phyloP scores from a whole-genome alignment of 176 grass and related monocot genomes.

The Ampelocalamus luodianensis region DNA sequence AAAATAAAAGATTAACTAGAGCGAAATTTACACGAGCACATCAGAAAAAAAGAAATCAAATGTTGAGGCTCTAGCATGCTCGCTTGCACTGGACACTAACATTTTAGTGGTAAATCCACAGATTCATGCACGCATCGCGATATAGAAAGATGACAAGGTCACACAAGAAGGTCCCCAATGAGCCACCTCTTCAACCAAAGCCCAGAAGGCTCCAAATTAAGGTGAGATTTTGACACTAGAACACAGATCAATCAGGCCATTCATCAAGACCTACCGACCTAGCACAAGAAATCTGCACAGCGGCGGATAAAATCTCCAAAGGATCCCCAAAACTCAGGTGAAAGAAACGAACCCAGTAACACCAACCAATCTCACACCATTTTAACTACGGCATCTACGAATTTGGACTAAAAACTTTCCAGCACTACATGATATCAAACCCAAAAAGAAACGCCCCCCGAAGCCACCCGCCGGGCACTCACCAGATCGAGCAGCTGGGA shows the following conservation, averaged over 20 bases:
- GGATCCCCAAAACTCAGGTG: background rate
- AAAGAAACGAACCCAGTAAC: background rate
- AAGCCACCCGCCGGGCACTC: background rate
- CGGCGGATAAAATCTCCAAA: background rate
- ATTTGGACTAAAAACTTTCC: background rate
- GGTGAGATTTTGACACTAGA: background rate
- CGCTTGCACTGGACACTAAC: background rate
- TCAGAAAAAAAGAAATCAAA: background rate
- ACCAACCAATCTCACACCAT: background rate
- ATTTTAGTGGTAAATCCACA: background rate
- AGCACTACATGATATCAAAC: background rate
- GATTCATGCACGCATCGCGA: background rate
- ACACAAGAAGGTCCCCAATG: background rate
- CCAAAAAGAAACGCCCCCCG: background rate
- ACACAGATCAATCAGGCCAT: background rate
- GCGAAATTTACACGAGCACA: background rate
- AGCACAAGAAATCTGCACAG: background rate
- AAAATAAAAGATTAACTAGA: background rate
- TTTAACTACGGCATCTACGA: background rate
- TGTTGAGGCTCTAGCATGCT: background rate
- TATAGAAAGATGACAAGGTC: background rate
- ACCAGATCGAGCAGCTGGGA: slow-evolving; percentile 29
- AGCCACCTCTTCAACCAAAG: background rate
- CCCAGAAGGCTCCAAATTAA: background rate
- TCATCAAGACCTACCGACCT: background rate